Percentiles rank a stretch among this genome's conserved stretches.
These are phyloP conservation scores for Sporobolomyces roseus DNA, from an alignment of 768 basidiomycete genomes.

Conservation along the genomic window DNA sequence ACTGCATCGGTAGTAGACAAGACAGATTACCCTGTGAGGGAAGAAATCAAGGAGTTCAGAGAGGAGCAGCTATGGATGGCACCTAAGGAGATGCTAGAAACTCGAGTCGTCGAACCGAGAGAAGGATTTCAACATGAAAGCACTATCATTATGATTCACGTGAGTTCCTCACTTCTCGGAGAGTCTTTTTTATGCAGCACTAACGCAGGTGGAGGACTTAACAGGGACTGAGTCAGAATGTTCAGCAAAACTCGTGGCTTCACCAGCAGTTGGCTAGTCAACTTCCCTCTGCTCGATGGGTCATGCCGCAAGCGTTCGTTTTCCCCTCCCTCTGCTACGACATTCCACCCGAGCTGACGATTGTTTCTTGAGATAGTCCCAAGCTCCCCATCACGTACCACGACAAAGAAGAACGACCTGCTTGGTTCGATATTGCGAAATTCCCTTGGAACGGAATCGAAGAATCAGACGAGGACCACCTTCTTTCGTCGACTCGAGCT, in stretches of 20 bases:
- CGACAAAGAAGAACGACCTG: neutral
- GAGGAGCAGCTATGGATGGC: neutral
- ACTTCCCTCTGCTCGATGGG: conserved; percentile 5
- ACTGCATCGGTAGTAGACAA: no score
- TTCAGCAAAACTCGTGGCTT: conserved; percentile 1
- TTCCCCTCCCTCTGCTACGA: neutral
- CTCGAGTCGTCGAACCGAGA: neutral
- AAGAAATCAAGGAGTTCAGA: conserved; percentile 1
- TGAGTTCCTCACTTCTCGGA: neutral
- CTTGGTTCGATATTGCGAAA: conserved; percentile 34
- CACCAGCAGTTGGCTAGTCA: neutral
- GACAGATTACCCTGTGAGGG: neutral
- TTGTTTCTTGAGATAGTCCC: neutral
- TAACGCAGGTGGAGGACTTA: neutral
- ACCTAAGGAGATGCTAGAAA: neutral
- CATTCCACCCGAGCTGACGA: neutral
- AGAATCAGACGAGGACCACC: conserved; percentile 12
- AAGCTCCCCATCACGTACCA: neutral
- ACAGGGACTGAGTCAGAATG: conserved; percentile 3
- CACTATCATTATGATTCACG: conserved; percentile 11
- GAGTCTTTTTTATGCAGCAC: neutral
- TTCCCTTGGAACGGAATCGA: conserved; percentile 28
- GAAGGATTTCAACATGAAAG: neutral
- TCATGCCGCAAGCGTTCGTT: conserved; percentile 20
- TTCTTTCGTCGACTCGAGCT: conserved; percentile 12